Conservation (phyloP, 768 basidiomycete genomes). For the Mycena maculata region DNA sequence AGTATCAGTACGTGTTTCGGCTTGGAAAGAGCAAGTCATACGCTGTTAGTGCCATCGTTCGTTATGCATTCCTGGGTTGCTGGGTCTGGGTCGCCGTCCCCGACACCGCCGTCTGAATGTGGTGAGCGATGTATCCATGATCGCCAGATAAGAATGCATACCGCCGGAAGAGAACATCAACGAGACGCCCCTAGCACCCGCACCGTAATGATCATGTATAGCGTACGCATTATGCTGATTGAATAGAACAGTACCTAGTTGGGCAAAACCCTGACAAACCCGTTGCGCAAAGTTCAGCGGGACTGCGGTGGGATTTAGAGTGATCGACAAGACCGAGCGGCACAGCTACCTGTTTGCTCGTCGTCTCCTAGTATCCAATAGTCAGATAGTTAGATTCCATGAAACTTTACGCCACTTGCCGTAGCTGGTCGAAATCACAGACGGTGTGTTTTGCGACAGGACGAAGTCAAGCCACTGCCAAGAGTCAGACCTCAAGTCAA, state of each 20-base stretch:
- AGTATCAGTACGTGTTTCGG: neutral
- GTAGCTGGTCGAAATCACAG: conserved; percentile 65
- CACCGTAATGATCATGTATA: conserved; percentile 1
- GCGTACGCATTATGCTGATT: neutral
- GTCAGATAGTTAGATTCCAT: no score
- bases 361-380: no score
- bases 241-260: conserved; percentile 49
- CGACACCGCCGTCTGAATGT: conserved; percentile 62
- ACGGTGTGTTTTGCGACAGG: conserved; percentile 53
- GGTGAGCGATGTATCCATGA: neutral
- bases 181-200: conserved; percentile 63
- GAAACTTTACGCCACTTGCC: no score
- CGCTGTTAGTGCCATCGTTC: conserved; percentile 59
- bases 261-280: conserved; percentile 59
- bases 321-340: neutral
- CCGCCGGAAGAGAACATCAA: conserved; percentile 67
- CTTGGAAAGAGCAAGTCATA: neutral
- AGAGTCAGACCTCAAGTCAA: neutral
- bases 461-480: conserved; percentile 64
- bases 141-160: conserved; percentile 49
- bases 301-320: conserved; percentile 46
- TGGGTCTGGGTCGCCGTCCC: conserved; percentile 57
- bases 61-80: conserved; percentile 54
- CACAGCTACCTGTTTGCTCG: conserved; percentile 61
- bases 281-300: conserved; percentile 57